phyloP scores from a whole-genome alignment of 23 red algal genomes.

The Gracilaria gracilis region DNA sequence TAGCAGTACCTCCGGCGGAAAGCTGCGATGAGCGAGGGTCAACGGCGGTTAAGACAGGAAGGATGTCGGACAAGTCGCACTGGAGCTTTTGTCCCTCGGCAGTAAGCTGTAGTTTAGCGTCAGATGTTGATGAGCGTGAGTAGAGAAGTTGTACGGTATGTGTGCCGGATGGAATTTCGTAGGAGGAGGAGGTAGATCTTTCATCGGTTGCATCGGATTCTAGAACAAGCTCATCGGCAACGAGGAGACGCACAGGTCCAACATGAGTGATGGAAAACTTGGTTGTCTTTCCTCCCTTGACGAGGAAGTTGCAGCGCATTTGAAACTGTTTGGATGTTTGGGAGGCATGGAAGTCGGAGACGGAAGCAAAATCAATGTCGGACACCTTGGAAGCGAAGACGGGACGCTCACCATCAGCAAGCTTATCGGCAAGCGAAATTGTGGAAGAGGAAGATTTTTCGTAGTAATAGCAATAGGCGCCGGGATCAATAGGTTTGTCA shows the following conservation, averaged over 20 bases:
- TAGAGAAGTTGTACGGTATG: conserved; percentile 56
- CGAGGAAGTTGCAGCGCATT: conserved; percentile 56
- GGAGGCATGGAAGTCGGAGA: conserved; percentile 30
- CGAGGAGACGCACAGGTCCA: conserved; percentile 41
- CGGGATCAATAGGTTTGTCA: conserved; percentile 26
- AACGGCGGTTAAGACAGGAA: conserved; percentile 51
- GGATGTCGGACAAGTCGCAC: conserved; percentile 44
- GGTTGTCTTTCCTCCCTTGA: conserved; percentile 18
- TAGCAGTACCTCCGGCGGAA: conserved; percentile 52
- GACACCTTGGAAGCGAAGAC: conserved; percentile 40
- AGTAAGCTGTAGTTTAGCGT: conserved; percentile 52
- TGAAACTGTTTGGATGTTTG: conserved; percentile 33
- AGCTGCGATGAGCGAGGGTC: conserved; percentile 40
- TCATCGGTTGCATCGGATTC: conserved; percentile 29
- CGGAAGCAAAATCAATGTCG: conserved; percentile 33
- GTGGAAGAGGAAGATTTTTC: background rate
- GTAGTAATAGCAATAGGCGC: conserved; percentile 79
- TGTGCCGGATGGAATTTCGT: conserved; percentile 21
- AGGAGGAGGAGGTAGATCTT: background rate
- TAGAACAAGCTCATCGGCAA: conserved; percentile 40
- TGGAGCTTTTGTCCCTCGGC: conserved; percentile 31
- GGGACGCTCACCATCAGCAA: conserved; percentile 34
- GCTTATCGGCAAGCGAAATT: conserved; percentile 33
- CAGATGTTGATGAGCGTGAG: conserved; percentile 44
- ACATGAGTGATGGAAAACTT: conserved; percentile 46